These are phyloP conservation scores for Ustilago esculenta DNA, from an alignment of 1,284 basidiomycete genomes.

Conservation along the genomic window DNA sequence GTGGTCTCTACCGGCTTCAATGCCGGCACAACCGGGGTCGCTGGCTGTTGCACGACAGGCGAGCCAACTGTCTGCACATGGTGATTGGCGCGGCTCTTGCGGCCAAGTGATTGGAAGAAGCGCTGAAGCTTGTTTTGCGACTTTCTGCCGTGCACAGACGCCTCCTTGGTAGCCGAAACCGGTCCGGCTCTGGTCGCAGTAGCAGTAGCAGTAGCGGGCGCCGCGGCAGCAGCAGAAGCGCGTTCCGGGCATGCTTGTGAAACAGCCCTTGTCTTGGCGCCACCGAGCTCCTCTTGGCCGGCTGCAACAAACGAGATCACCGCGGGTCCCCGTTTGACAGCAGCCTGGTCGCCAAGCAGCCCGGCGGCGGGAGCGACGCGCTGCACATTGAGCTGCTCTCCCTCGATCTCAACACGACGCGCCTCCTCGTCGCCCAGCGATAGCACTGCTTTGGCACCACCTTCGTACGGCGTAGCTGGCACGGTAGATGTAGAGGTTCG, in stretches of 20 bases:
- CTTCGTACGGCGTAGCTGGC: conserved; percentile 22
- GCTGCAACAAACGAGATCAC: conserved; percentile 25
- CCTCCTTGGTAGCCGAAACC: no score
- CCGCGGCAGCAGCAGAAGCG: not conserved
- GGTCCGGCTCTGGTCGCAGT: no score
- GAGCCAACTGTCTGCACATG: not conserved
- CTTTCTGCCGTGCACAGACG: conserved; percentile 1
- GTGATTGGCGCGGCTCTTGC: conserved; percentile 15
- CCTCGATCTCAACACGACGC: conserved; percentile 33
- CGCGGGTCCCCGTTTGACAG: conserved; percentile 20
- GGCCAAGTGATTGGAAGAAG: conserved; percentile 32
- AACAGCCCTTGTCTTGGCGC: not conserved
- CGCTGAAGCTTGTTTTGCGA: conserved; percentile 28
- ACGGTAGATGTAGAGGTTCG: conserved; percentile 25
- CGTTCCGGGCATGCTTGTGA: conserved; percentile 1
- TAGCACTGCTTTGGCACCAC: conserved; percentile 13
- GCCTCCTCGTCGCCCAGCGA: conserved; percentile 44
- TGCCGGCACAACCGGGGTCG: not conserved
- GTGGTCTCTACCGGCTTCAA: not conserved
- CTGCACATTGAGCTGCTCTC: conserved; percentile 17
- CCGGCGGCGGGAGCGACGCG: conserved; percentile 1
- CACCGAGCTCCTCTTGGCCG: not conserved
- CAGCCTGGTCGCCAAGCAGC: not conserved
- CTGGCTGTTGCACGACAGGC: no score
- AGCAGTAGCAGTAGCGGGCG: no score